Conservation (phyloP, 306 rosid genomes). For the Mimosa pudica region DNA sequence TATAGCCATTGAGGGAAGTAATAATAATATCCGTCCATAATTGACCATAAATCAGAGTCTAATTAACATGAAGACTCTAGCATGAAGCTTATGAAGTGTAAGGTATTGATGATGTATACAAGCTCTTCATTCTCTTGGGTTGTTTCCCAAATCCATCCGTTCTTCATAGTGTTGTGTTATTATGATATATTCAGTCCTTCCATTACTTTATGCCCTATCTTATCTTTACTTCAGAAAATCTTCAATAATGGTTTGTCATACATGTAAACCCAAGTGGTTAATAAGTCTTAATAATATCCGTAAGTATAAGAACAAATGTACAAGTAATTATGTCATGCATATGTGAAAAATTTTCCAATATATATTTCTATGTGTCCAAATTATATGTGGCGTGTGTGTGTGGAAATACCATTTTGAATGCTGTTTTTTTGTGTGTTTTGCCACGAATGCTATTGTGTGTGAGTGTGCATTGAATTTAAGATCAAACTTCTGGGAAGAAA, state of each 20-base stretch:
- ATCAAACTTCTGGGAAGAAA: too few species aligned
- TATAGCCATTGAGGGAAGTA: too few species aligned
- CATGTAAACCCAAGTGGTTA: neutral
- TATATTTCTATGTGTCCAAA: too few species aligned
- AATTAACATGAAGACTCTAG: neutral
- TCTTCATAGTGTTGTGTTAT: neutral
- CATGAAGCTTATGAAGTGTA: neutral
- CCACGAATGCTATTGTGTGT: too few species aligned
- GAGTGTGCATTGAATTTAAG: too few species aligned
- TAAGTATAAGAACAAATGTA: neutral
- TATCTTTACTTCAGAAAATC: neutral
- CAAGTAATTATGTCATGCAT: neutral
- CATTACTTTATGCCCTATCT: neutral
- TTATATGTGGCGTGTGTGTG: too few species aligned
- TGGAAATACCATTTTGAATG: too few species aligned
- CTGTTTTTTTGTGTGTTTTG: too few species aligned
- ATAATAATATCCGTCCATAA: neutral
- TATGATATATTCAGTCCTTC: neutral
- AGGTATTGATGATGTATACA: neutral
- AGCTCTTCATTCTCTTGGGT: neutral
- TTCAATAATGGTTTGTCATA: neutral
- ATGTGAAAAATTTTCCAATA: neutral
- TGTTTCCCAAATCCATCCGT: neutral
- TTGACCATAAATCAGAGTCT: neutral
- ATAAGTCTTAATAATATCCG: neutral